These are phyloP conservation scores for Vaccinium vitisidaea DNA, from an alignment of 148 eudicot species.

Conservation along the genomic window DNA sequence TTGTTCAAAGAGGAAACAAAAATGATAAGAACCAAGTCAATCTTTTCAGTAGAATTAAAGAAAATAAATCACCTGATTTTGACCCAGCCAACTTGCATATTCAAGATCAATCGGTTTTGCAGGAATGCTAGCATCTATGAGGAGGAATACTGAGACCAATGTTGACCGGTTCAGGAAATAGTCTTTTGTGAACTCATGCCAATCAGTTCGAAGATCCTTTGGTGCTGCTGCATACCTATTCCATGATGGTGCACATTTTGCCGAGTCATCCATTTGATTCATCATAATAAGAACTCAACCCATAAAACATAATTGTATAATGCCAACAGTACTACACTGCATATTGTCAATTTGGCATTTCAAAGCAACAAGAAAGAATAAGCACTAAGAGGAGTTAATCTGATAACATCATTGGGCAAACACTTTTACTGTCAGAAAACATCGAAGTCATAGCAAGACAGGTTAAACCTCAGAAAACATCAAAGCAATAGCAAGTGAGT, in stretches of 20 bases:
- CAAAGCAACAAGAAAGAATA: neutral
- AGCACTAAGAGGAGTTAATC: neutral
- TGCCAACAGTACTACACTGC: neutral
- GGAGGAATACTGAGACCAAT: constrained; percentile 87
- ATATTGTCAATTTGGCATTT: neutral
- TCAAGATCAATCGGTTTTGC: constrained; percentile 84
- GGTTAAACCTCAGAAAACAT: neutral
- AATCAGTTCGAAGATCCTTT: constrained; percentile 63
- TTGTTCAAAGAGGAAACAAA: neutral
- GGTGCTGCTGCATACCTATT: constrained; percentile 89
- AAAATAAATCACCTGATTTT: constrained; percentile 59
- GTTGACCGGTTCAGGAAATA: constrained; percentile 80
- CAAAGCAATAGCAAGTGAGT: too few relatives aligned
- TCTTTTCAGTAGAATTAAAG: neutral
- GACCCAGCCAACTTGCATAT: constrained; percentile 97
- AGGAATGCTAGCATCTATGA: constrained; percentile 96
- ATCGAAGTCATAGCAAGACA: neutral
- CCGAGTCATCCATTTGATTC: neutral
- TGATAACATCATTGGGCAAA: neutral
- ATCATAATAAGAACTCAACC: neutral
- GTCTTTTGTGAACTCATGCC: constrained; percentile 90
- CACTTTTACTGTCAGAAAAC: neutral
- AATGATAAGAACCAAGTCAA: neutral
- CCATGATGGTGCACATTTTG: constrained; percentile 7
- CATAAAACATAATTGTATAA: neutral